A percentile compares a stretch with the other conserved stretches of the same genome.
Conservation (phyloP, 306 rosid species). For the Psophocarpus tetragonolobus region DNA sequence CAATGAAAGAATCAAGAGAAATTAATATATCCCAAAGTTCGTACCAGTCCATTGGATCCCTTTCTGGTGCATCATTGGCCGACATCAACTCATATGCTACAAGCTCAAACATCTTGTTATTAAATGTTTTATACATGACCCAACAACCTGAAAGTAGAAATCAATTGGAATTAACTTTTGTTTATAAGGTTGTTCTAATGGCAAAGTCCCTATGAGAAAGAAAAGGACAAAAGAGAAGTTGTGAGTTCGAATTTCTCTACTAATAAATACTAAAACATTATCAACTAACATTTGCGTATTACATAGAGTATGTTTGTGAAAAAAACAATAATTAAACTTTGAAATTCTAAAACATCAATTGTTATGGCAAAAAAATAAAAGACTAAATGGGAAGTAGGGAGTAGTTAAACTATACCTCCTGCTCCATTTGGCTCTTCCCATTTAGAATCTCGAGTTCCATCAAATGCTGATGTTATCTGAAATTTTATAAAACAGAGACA, state of each 20-base stretch:
- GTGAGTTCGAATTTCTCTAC: too few species aligned
- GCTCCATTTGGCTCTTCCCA: constrained; percentile 99
- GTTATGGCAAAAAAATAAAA: too few species aligned
- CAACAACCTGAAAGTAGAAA: constrained; percentile 64
- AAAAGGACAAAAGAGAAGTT: too few species aligned
- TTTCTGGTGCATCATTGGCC: constrained; percentile 92
- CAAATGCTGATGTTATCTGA: constrained; percentile 90
- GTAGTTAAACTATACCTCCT: constrained; percentile 57
- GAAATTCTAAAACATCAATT: too few species aligned
- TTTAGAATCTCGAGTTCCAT: constrained; percentile 67
- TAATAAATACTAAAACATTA: too few species aligned
- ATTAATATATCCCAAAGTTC: constrained; percentile 20
- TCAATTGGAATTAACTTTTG: constrained; percentile 9
- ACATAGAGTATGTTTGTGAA: too few species aligned
- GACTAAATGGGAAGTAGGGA: too few species aligned
- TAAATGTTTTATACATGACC: constrained; percentile 60
- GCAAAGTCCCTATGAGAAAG: too few species aligned
- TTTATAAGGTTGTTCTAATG: too few species aligned
- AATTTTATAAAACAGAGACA: constrained; percentile 32
- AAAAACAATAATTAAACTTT: too few species aligned
- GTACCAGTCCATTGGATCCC: constrained; percentile 98
- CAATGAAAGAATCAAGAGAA: background rate
- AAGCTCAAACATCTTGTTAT: constrained; percentile 63
- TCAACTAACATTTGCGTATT: too few species aligned
- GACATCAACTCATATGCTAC: constrained; percentile 91